Evolutionary conservation across 1,284 basidiomycete genomes (phyloP).

Genomic region (Sanghuangporus weigelae): DNA sequence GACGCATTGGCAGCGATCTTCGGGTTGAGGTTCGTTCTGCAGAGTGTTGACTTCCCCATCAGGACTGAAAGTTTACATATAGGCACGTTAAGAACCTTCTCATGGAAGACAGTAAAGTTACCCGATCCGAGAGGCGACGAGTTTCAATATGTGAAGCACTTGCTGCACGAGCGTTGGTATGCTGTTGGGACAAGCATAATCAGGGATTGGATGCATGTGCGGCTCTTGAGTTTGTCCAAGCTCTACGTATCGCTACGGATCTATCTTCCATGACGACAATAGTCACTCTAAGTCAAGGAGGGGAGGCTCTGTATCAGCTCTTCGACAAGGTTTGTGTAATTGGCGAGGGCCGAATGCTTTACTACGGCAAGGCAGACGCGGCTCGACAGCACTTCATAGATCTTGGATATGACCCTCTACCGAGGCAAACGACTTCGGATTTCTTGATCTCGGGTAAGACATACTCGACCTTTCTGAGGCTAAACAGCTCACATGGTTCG

Average conservation of each 20-base stretch:
- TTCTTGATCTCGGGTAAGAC: slow-evolving; percentile 33
- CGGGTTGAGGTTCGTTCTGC: slow-evolving; percentile 28
- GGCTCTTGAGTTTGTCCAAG: slow-evolving; percentile 52
- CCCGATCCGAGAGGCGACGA: slow-evolving; percentile 61
- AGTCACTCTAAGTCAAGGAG: slow-evolving; percentile 59
- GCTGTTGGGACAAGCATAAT: slow-evolving; percentile 64
- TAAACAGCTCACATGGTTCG: neutral
- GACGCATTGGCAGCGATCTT: slow-evolving; percentile 37
- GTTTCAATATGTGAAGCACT: slow-evolving; percentile 73
- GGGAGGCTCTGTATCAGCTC: slow-evolving; percentile 39
- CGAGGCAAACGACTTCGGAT: slow-evolving; percentile 41
- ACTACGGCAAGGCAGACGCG: slow-evolving; percentile 48
- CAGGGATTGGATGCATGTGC: slow-evolving; percentile 55
- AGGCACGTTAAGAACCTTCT: slow-evolving; percentile 34
- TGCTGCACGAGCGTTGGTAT: slow-evolving; percentile 51
- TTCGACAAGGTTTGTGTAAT: slow-evolving; percentile 65
- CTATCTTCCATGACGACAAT: slow-evolving; percentile 43
- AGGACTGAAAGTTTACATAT: neutral
- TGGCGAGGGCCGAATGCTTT: slow-evolving; percentile 59
- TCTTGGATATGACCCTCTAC: slow-evolving; percentile 53
- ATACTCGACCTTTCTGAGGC: slow-evolving; percentile 23
- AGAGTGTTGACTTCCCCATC: neutral
- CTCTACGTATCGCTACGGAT: slow-evolving; percentile 53
- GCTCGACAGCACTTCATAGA: slow-evolving; percentile 57
- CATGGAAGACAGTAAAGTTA: slow-evolving; percentile 46